Evolutionary conservation across 2,329 filamentous ascomycete species (phyloP).

Genomic region (Stagonosporopsis chrysanthemi): DNA sequence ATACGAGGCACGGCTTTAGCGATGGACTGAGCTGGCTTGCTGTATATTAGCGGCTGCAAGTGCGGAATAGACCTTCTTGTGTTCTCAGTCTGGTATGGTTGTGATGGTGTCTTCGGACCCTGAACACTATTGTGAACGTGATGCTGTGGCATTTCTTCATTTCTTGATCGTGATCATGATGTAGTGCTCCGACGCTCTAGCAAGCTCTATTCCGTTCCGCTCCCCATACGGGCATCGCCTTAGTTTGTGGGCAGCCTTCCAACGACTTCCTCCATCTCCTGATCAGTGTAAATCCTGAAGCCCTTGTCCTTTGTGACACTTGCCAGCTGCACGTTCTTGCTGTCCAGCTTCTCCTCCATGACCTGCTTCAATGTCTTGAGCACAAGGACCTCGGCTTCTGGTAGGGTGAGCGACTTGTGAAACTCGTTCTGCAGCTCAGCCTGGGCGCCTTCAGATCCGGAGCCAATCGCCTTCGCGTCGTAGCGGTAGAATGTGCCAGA

Average conservation of each 20-base stretch:
- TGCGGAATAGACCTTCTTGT: constrained; percentile 43
- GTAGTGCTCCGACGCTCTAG: constrained; percentile 23
- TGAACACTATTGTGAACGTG: neutral
- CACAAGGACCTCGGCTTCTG: constrained; percentile 92
- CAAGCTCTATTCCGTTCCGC: constrained; percentile 10
- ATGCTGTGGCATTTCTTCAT: constrained; percentile 36
- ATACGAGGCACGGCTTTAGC: constrained; percentile 25
- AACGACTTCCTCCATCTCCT: constrained; percentile 94
- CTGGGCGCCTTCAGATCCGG: constrained; percentile 95
- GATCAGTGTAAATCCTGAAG: constrained; percentile 97
- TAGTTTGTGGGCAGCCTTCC: constrained; percentile 71
- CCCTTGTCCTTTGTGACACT: constrained; percentile 98
- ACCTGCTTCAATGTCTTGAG: constrained; percentile 99
- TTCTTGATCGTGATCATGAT: constrained; percentile 31
- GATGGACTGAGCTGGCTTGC: constrained; percentile 28
- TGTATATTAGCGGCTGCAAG: constrained; percentile 39
- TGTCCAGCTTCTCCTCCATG: constrained; percentile 99
- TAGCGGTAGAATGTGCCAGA: constrained; percentile 99
- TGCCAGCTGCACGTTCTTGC: constrained; percentile 97
- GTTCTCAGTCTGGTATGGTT: constrained; percentile 7
- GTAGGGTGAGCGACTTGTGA: constrained; percentile 93
- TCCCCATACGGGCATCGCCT: neutral
- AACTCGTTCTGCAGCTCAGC: constrained; percentile 99
- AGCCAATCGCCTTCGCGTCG: constrained; percentile 98
- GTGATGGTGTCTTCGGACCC: neutral